Evolutionary conservation across 352 stramenopile genomes (phyloP).

Genomic region (Globisporangium uncinulatum): DNA sequence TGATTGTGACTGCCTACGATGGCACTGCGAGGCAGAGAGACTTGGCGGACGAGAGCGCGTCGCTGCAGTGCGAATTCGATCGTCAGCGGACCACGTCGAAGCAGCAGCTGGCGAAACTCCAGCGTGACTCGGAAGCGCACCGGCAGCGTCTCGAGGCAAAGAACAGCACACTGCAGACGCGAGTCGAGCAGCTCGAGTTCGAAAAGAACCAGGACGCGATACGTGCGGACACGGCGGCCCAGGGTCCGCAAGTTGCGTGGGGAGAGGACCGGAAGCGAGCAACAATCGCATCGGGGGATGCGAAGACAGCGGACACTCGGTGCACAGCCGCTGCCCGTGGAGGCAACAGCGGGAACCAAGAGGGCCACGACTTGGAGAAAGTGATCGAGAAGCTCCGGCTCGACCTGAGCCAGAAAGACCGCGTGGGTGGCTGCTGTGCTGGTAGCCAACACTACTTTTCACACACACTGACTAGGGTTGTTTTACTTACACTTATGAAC

Average conservation of each 20-base stretch:
- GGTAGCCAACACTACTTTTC: neutral
- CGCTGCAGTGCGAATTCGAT: slow-evolving; percentile 24
- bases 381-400: slow-evolving; percentile 33
- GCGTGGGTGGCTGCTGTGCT: slow-evolving; percentile 14
- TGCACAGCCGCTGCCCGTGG: neutral
- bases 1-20: neutral
- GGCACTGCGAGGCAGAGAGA: slow-evolving; percentile 15
- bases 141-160: slow-evolving; percentile 15
- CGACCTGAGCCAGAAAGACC: slow-evolving; percentile 47
- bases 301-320: neutral
- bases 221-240: neutral
- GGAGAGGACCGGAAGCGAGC: neutral
- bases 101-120: slow-evolving; percentile 13
- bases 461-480: no score
- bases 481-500: neutral
- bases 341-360: slow-evolving; percentile 27
- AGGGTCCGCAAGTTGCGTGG: slow-evolving; percentile 9
- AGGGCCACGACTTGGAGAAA: slow-evolving; percentile 35
- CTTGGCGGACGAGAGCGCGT: slow-evolving; percentile 21
- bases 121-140: slow-evolving; percentile 13
- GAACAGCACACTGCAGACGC: slow-evolving; percentile 19
- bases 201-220: slow-evolving; percentile 7
- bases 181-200: slow-evolving; percentile 13
- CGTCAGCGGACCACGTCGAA: slow-evolving; percentile 9
- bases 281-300: neutral